Evolutionary conservation across 306 rosid species (phyloP), one percentile per base, ranked within the genome.

Genomic region (Ochetophila trinervis): DNA sequence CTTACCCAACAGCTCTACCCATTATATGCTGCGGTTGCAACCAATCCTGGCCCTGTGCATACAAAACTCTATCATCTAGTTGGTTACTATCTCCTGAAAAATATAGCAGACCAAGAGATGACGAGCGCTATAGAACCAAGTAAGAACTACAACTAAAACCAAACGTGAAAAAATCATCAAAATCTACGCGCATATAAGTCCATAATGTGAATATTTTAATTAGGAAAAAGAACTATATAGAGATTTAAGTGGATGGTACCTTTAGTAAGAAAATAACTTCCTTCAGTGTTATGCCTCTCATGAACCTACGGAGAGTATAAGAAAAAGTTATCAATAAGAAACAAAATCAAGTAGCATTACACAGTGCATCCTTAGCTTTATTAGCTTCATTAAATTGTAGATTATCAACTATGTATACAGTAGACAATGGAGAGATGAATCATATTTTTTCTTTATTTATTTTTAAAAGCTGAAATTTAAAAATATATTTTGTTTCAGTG

Each of bases 1-100:
- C 30, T 74, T 83, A 85, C 98, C 95, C 95, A 0, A 76, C 80
- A 49, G 86, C 98, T 82, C 84, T 83, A 56, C 92, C 96, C 75
- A 87, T 79, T 20, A 87, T 72, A 78, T 91, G 92, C 45, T 84
- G 86, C 20, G 61, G 63, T 54, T 83, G 81, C 79, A 89, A 47
- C 96, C 95, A 87, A 42, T 56, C 59, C 78, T 89, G 98, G 62
- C 85, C 79, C 6, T 37, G 74, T 47, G 89, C 86, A 73, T 88
- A 88, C 55, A 91, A 67, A 16, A 17, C 15, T 63, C 73, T 83
- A 73, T 91, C 98, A 59, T 91, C 98, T 0, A 1, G 4, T 0
- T 0, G 0, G 48, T 91, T 91, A 73, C 79, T 77, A 75, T 91
- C 96, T 49, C 98, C 95, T 91, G 74, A 34, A 73, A 67, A 76